Percentiles rank a stretch among this genome's conserved stretches.
These are phyloP conservation scores for Populus hybrid DNA, from an alignment of 441 rosid species.

Conservation along the genomic window DNA sequence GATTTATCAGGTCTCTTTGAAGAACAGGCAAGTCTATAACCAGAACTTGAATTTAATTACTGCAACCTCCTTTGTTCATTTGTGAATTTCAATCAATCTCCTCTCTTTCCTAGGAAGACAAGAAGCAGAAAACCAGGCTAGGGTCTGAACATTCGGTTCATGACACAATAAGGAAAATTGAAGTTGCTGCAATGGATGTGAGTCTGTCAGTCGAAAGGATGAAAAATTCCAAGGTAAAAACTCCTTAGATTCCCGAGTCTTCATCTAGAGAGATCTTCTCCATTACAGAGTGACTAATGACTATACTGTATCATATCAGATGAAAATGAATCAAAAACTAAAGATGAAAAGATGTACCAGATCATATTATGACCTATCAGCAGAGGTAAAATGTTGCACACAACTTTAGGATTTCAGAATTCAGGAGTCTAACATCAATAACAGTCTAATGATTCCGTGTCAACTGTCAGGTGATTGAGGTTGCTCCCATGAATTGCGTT, in stretches of 20 bases:
- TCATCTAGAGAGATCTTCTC: neutral
- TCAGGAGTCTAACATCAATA: neutral
- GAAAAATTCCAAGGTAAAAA: constrained; percentile 60
- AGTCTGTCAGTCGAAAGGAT: constrained; percentile 63
- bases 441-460: constrained; percentile 7
- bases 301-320: constrained; percentile 33
- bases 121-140: constrained; percentile 57
- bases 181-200: constrained; percentile 73
- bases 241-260: constrained; percentile 10
- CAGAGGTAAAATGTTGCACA: constrained; percentile 49
- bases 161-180: constrained; percentile 79
- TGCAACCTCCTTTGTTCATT: constrained; percentile 2
- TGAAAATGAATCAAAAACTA: constrained; percentile 66
- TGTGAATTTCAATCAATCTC: neutral
- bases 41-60: constrained; percentile 6
- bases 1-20: constrained; percentile 91
- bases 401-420: neutral
- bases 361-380: constrained; percentile 69
- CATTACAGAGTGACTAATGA: constrained; percentile 1
- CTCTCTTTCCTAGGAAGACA: constrained; percentile 48
- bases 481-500: constrained; percentile 82
- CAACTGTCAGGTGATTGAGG: constrained; percentile 57
- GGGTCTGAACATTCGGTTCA: constrained; percentile 68
- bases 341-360: constrained; percentile 54
- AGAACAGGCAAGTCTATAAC: constrained; percentile 51